Base-by-base conservation (phyloP, 768 basidiomycete species). In the Pisolithus microcarpus region DNA sequence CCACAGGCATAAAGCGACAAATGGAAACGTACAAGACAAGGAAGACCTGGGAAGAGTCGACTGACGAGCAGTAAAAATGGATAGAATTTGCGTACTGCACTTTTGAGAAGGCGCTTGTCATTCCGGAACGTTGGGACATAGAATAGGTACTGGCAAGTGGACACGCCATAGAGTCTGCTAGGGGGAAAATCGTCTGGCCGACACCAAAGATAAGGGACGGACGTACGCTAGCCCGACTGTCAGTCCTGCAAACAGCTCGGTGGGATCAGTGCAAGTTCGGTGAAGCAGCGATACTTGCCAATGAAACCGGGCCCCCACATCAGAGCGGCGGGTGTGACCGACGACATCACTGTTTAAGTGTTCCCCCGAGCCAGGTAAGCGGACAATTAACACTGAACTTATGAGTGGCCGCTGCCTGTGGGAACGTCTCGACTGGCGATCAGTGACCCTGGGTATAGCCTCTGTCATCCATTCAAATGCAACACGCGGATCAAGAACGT, bases 141-240 rank as follows among this genome's bases (percentile, higher is more conserved):
- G 37, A 57, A 55, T n/a, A 52, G 38, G 46, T 55, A 51, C 53
- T 62, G 61, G 18, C 58, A 49, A 26, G 56, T 7, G 15, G 51
- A 49, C 5, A 49, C 49, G 2, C 61, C 61, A 30, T 62, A 58
- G 31, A 63, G 43, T 11, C 61, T 62, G 34, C 43, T 16, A 43
- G 34, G 34, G 13, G 5, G 34, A 4, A 11, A 15, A 15, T 34
- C 34, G 13, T 11, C 13, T 34, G 36, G 53, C 15, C 46, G 19
- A 11, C 23, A 34, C 18, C 7, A 7, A 13, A 23, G 11, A 28
- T 5, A 15, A 43, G 23, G 10, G 13, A 38, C 28, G 31, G 36
- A 52, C 57, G 19, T 39, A 62, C 61, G 21, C 53, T 30, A 16
- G 5, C 19, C 36, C 57, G 2, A 63, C 5, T 8, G 40, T 26